Conservation (phyloP, 2,329 filamentous ascomycete genomes). For the Colletotrichum sojae region DNA sequence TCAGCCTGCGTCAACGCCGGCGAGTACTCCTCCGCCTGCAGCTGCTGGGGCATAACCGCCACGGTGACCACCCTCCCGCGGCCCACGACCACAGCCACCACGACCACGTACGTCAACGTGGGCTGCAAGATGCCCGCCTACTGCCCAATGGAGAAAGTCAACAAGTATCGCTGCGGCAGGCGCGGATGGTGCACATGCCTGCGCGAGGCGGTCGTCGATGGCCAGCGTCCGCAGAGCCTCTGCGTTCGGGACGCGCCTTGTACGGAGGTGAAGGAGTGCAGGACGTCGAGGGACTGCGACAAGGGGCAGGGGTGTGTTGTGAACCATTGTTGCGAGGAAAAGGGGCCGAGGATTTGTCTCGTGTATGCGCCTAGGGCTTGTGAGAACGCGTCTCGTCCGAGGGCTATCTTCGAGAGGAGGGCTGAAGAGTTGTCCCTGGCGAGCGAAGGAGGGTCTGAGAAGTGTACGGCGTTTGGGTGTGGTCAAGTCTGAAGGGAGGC, state of each 20-base stretch:
- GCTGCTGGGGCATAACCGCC: conserved; percentile 59
- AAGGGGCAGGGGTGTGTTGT: conserved; percentile 28
- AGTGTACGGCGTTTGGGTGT: not conserved
- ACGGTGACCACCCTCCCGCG: conserved; percentile 52
- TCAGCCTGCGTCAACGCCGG: conserved; percentile 50
- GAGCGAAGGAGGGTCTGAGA: not conserved
- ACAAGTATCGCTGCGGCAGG: conserved; percentile 24
- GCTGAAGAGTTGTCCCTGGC: not conserved
- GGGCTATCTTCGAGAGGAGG: conserved; percentile 3
- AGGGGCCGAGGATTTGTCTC: conserved; percentile 16
- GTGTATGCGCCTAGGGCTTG: conserved; percentile 20
- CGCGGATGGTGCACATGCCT: conserved; percentile 22
- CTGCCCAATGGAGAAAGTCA: conserved; percentile 17
- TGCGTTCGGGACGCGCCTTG: conserved; percentile 22
- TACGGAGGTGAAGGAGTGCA: not conserved
- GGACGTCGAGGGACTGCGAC: conserved; percentile 2
- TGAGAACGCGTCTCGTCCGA: not conserved
- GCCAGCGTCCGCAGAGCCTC: not conserved
- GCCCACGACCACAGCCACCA: conserved; percentile 56
- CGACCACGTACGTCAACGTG: conserved; percentile 46
- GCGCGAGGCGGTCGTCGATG: not conserved
- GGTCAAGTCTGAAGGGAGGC: not conserved
- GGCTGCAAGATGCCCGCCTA: conserved; percentile 12
- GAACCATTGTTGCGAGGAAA: conserved; percentile 20
- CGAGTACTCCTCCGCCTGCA: conserved; percentile 58